Conservation (phyloP, 129 eudicot species). For the Tagetes erecta region DNA sequence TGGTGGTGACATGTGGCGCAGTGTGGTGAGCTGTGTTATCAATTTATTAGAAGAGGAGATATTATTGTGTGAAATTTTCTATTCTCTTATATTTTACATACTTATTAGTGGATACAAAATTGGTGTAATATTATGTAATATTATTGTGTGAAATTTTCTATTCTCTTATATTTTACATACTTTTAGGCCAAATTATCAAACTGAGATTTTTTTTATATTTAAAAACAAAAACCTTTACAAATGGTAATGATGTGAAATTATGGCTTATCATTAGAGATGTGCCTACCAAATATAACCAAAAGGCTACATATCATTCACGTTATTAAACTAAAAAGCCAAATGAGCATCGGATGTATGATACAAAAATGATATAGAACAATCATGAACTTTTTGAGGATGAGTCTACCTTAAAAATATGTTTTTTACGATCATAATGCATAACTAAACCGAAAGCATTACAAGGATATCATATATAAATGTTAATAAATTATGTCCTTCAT, state of each 20-base stretch:
- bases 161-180: neutral
- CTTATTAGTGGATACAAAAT: too few relatives aligned
- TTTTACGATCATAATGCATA: conserved; percentile 23
- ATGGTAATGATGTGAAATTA: conserved; percentile 10
- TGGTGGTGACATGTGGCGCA: too few relatives aligned
- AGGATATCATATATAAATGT: conserved; percentile 24
- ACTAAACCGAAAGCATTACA: conserved; percentile 26
- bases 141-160: too few relatives aligned
- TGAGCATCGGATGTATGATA: conserved; percentile 14
- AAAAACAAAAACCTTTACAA: neutral
- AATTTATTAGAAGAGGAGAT: too few relatives aligned
- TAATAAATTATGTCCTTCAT: conserved; percentile 19
- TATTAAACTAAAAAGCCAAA: neutral
- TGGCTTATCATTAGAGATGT: conserved; percentile 7
- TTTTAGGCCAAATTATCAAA: neutral
- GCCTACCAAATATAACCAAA: conserved; percentile 15
- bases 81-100: too few relatives aligned
- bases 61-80: too few relatives aligned
- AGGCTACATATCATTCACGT: conserved; percentile 21
- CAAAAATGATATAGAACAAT: conserved; percentile 6
- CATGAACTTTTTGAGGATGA: neutral
- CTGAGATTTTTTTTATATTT: neutral
- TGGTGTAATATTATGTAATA: too few relatives aligned
- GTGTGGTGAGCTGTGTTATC: too few relatives aligned
- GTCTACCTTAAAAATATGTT: conserved; percentile 16